These are phyloP conservation scores for Monosporascus cannonballus DNA, from an alignment of 2,329 filamentous ascomycete species.

Conservation along the genomic window DNA sequence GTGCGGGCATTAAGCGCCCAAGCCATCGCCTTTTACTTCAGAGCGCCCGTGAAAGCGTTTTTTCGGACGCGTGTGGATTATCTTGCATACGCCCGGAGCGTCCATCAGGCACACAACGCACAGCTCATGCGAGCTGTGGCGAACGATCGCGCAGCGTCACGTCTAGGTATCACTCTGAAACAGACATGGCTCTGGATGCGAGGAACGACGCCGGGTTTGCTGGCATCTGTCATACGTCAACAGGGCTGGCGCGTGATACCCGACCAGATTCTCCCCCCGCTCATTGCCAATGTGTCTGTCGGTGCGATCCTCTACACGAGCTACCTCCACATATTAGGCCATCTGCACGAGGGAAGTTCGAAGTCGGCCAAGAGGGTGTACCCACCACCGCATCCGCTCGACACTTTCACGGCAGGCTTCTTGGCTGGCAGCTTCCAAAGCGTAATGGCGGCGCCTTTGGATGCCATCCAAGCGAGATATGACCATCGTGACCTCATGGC, in stretches of 20 bases:
- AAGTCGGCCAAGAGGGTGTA: constrained; percentile 56
- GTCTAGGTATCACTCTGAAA: constrained; percentile 26
- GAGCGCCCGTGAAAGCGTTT: constrained; percentile 86
- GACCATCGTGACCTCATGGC: constrained; percentile 48
- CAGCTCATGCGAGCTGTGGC: constrained; percentile 30
- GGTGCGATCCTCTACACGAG: constrained; percentile 70
- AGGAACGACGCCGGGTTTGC: constrained; percentile 62
- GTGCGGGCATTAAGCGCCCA: constrained; percentile 80
- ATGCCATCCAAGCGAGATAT: constrained; percentile 70
- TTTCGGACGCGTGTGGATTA: constrained; percentile 89
- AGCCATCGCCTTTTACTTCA: constrained; percentile 83
- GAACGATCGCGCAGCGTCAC: constrained; percentile 28
- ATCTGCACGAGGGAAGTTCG: constrained; percentile 59
- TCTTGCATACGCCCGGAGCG: constrained; percentile 49
- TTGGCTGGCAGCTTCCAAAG: constrained; percentile 65
- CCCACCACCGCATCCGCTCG: constrained; percentile 56
- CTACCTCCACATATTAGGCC: constrained; percentile 64
- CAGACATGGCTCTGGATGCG: constrained; percentile 46
- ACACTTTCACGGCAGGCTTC: constrained; percentile 65
- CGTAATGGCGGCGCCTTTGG: constrained; percentile 65
- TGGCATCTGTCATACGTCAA: constrained; percentile 60
- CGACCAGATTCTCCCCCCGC: constrained; percentile 69
- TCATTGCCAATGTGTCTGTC: constrained; percentile 68
- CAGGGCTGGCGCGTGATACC: constrained; percentile 70
- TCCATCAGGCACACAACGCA: constrained; percentile 42